phyloP scores from a whole-genome alignment of 73 alveolate species.

The Uronychia setigera region DNA sequence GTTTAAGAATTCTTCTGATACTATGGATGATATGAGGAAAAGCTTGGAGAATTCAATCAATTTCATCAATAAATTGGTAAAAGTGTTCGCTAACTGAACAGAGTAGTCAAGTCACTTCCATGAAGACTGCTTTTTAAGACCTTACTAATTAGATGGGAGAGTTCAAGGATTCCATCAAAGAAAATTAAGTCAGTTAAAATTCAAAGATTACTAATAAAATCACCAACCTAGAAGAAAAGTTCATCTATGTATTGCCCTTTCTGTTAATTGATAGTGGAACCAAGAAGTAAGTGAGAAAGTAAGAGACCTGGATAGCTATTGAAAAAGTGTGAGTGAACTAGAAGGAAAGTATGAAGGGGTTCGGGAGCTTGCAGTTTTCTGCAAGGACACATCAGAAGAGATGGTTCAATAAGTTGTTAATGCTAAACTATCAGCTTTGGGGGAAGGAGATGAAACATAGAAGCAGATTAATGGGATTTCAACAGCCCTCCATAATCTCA shows the following conservation, averaged over 20 bases:
- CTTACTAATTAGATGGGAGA: no score
- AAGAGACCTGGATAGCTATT: neutral
- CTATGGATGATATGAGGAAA: neutral
- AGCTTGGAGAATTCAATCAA: neutral
- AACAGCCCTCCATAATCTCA: neutral
- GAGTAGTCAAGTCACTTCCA: no score
- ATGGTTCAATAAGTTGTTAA: neutral
- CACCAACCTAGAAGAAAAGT: neutral
- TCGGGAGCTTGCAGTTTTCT: neutral
- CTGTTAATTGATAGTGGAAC: neutral
- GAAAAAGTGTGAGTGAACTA: neutral
- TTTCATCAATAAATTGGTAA: neutral
- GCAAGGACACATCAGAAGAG: neutral
- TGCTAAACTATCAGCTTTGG: neutral
- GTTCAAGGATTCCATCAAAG: no score
- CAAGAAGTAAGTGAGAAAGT: neutral
- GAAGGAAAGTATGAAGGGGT: neutral
- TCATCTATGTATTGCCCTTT: no score
- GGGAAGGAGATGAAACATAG: neutral
- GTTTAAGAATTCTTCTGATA: neutral
- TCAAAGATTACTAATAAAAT: no score
- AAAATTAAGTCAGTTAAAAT: no score
- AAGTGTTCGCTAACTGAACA: no score
- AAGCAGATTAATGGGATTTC: neutral
- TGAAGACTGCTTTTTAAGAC: no score